A percentile compares a stretch with the other conserved stretches of the same genome.
phyloP scores from a whole-genome alignment of 2,329 filamentous ascomycete genomes.

The Helotiales sp. region DNA sequence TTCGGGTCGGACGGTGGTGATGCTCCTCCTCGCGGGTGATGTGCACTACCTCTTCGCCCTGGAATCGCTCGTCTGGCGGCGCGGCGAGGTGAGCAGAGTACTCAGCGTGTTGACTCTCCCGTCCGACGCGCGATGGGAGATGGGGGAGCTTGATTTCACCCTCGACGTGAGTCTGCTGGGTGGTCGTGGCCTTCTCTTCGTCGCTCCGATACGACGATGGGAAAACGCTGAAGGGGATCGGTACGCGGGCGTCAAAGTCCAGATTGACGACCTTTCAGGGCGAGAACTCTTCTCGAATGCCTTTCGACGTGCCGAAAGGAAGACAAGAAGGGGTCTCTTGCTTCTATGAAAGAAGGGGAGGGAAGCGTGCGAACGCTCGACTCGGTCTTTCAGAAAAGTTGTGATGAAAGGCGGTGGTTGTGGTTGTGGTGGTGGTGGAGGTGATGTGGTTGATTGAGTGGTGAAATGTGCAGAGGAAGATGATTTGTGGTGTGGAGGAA shows the following conservation, averaged over 20 bases:
- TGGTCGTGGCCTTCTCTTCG: constrained; percentile 60
- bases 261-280: constrained; percentile 85
- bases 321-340: constrained; percentile 67
- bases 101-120: constrained; percentile 92
- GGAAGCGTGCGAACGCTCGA: constrained; percentile 35
- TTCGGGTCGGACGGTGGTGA: constrained; percentile 69
- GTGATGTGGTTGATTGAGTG: background rate
- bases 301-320: constrained; percentile 64
- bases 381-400: constrained; percentile 20
- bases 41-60: constrained; percentile 72
- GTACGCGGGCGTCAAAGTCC: constrained; percentile 99
- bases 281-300: constrained; percentile 70
- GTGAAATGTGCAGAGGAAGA: background rate
- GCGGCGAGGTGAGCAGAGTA: constrained; percentile 65
- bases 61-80: constrained; percentile 58
- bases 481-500: background rate
- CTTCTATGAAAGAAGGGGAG: constrained; percentile 52
- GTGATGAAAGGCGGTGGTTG: background rate
- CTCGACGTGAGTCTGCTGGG: constrained; percentile 80
- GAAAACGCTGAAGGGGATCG: constrained; percentile 99
- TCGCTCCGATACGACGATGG: constrained; percentile 87
- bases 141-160: constrained; percentile 73
- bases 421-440: background rate
- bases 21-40: constrained; percentile 78
- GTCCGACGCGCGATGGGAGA: constrained; percentile 81